phyloP scores from a whole-genome alignment of 2,329 filamentous ascomycete species.

The Atkinsonella hypoxylon region DNA sequence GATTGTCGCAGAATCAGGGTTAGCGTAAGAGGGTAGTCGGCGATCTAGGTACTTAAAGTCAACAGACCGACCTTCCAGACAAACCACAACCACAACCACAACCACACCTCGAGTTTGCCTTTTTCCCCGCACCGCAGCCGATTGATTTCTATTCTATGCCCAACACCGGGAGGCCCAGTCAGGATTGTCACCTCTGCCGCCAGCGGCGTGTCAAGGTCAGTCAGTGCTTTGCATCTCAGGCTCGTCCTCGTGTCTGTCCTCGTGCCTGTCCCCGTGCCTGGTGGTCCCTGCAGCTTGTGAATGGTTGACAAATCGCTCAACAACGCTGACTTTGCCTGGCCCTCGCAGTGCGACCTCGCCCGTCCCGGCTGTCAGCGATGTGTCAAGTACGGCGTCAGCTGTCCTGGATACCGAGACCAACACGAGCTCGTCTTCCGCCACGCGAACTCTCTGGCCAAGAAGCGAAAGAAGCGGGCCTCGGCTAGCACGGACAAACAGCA shows the following conservation, averaged over 20 bases:
- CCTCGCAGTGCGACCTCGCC: conserved; percentile 25
- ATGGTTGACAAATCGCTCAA: no score
- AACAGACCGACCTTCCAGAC: no score
- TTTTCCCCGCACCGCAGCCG: no score
- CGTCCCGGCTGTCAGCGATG: conserved; percentile 28
- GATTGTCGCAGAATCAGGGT: no score
- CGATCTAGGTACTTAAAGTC: no score
- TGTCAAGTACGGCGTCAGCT: conserved; percentile 27
- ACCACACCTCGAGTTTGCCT: no score
- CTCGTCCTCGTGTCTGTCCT: no score
- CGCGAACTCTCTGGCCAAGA: conserved; percentile 18
- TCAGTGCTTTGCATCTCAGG: background rate
- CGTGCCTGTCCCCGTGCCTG: no score
- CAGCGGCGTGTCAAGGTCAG: conserved; percentile 28
- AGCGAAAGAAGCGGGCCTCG: conserved; percentile 18
- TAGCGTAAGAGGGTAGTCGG: background rate
- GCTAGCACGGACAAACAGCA: conserved; percentile 1
- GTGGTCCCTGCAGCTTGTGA: no score
- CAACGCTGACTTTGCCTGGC: background rate
- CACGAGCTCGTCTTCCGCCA: conserved; percentile 28
- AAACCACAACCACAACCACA: no score
- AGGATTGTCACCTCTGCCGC: conserved; percentile 29
- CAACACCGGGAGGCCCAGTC: conserved; percentile 28
- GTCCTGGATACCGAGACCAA: conserved; percentile 27
- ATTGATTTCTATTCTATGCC: conserved; percentile 19